phyloP scores from a whole-genome alignment of 495 filamentous ascomycete genomes.

The Cairneyella variabilis region DNA sequence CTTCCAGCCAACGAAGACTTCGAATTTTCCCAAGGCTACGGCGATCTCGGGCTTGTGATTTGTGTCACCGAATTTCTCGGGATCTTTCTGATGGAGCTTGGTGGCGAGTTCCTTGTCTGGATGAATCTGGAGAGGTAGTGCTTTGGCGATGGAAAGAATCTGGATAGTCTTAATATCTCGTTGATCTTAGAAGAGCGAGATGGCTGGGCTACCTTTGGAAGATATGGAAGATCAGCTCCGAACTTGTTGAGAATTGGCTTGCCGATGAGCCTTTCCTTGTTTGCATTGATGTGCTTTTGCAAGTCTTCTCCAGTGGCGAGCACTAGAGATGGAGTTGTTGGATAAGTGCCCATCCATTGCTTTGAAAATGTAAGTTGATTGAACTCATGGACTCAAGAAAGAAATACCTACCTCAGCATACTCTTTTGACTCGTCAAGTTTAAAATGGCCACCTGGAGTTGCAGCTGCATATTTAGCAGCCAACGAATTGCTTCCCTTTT shows the following conservation, averaged over 20 bases:
- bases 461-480: conserved; percentile 64
- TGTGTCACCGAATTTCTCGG: conserved; percentile 61
- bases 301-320: conserved; percentile 60
- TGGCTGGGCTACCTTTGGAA: conserved; percentile 58
- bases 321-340: conserved; percentile 61
- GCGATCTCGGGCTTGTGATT: conserved; percentile 88
- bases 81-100: conserved; percentile 59
- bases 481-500: conserved; percentile 67
- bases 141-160: conserved; percentile 75
- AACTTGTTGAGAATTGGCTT: conserved; percentile 59
- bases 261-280: conserved; percentile 63
- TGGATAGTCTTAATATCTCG: too few relatives aligned
- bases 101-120: conserved; percentile 63
- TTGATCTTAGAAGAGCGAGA: too few relatives aligned
- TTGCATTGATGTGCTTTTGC: conserved; percentile 57
- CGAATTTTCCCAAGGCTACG: conserved; percentile 69
- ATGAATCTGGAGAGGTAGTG: conserved; percentile 78
- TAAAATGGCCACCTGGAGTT: conserved; percentile 62
- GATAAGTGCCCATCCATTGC: conserved; percentile 66
- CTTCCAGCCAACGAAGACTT: conserved; percentile 76
- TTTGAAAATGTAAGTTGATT: neutral
- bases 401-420: conserved; percentile 38
- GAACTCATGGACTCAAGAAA: neutral
- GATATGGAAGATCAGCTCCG: conserved; percentile 63
- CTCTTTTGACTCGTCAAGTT: conserved; percentile 65